Conservation (phyloP, 1,139 yeast species). For the Candida sanyaensis region DNA sequence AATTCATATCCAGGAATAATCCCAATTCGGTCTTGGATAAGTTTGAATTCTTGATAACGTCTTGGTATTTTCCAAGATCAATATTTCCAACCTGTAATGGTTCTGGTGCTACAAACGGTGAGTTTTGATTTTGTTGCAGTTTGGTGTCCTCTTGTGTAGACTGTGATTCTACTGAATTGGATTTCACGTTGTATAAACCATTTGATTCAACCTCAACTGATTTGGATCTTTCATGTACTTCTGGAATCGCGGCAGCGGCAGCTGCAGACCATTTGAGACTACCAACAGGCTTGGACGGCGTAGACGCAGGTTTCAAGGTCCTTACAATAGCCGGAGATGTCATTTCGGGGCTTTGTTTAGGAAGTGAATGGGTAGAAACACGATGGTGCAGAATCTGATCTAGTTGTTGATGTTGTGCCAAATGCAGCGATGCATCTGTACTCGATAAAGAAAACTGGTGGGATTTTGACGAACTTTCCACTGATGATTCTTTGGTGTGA, state of each 20-base stretch:
- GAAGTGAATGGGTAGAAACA: slow-evolving; percentile 3
- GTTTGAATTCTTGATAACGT: slow-evolving; percentile 33
- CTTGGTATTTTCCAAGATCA: slow-evolving; percentile 13
- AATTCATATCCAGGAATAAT: slow-evolving; percentile 39
- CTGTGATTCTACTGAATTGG: slow-evolving; percentile 3
- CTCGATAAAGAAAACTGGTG: neutral
- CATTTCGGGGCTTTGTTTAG: slow-evolving; percentile 22
- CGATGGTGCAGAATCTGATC: neutral
- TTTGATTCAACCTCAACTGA: slow-evolving; percentile 7
- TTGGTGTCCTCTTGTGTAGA: neutral
- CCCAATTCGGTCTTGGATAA: slow-evolving; percentile 34
- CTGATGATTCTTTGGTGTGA: neutral
- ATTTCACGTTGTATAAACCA: slow-evolving; percentile 6
- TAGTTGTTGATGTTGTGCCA: neutral
- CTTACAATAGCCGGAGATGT: slow-evolving; percentile 39
- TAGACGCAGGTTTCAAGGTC: slow-evolving; percentile 66
- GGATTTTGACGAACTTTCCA: neutral
- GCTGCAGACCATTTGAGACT: slow-evolving; percentile 73
- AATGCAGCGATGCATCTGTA: neutral
- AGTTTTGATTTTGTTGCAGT: slow-evolving; percentile 1
- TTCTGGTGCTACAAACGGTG: neutral
- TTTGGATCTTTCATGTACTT: slow-evolving; percentile 8
- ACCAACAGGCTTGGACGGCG: slow-evolving; percentile 65
- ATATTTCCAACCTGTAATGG: slow-evolving; percentile 9
- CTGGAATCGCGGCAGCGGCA: slow-evolving; percentile 40